Evolutionary conservation across 169 alveolate genomes (phyloP), one percentile per base, ranked within the genome.

Genomic region (Theileria sp.): DNA sequence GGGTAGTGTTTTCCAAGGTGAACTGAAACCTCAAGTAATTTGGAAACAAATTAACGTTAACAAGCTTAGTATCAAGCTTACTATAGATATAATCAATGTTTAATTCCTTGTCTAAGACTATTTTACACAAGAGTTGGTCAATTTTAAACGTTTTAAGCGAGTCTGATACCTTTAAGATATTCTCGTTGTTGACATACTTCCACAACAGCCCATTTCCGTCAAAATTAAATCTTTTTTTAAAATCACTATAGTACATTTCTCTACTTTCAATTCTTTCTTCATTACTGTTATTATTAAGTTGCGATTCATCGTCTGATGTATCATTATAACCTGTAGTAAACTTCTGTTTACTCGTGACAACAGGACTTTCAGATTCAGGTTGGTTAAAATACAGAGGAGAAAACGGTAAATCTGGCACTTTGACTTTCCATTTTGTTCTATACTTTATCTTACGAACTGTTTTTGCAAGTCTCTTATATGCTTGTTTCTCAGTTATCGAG

Each of bases 161-260:
- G n/a, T 61, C 69, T 25, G 77, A 74, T 65, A 83, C 86, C 25
- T 66, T 79, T 15, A 83, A 23, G 34, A 83, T 50, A 32, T 66
- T 68, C 17, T 21, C 26, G 82, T 83, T 34, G 25, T 38, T 60
- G 8, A 73, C 49, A 67, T 83, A 77, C 17, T 50, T 38, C 89
- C 89, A 83, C 58, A 25, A 19, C 51, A 83, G 67, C 10, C 86
- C 86, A 44, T 83, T 77, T 28, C 85, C 86, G 67, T 83, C 80
- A 50, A 73, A 13, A 1, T 21, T 23, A 8, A 32, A 12, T 10
- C 75, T 66, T n/a, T 25, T 66, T 6, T 64, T 64, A 21, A 28
- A 28, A 58, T 58, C 67, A 5, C 67, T 58, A 58, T 58, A 21
- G 5, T 58, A 25, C 67, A 44, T 44, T 10, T 44, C 54, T 44